Base-by-base conservation (phyloP, 2,329 filamentous ascomycete genomes). In the Colletotrichum tropicicola region DNA sequence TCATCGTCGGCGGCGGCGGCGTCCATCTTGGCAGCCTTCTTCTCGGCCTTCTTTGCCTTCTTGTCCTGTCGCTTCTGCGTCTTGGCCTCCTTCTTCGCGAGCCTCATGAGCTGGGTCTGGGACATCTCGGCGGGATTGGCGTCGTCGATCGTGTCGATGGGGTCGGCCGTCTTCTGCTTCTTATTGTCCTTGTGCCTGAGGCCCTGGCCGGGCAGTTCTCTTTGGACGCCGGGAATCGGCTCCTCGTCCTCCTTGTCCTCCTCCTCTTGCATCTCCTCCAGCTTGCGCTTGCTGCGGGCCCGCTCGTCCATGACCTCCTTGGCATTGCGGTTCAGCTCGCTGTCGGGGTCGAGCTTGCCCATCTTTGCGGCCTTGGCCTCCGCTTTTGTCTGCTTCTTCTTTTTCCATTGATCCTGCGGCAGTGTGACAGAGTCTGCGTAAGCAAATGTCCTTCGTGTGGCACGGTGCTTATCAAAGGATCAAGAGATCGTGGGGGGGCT, bases 301-400 rank as follows among this genome's bases (percentile, higher is more conserved):
- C 86, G 83, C 74, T 97, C 94, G 70, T 97, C 93, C 88, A 97
- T 91, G 67, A 98, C 89, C 77, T 98, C 94, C 77, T 97, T 95
- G 66, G 94, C 95, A 69, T 89, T 96, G 68, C 82, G 83, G 83
- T 97, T 96, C 69, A 86, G 77, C 67, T 91, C 90, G 73, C 93
- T 94, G 70, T 95, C 93, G 25, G 96, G 94, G 73, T 98, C 93
- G 41, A 98, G 86, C 81, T 98, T 98, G 65, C 92, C 93, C 74
- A 91, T 87, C 80, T 94, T 94, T 59, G 93, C 92, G 70, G 91
- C 90, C 67, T 89, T 88, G 65, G 92, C 92, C 78, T 97, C 87
- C 77, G 93, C 92, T 77, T 97, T 97, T 53, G 93, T 95, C 81
- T 98, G 94, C 83, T 98, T 98, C 81, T 96, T 97, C 75, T 91